These are phyloP conservation scores for Candida caryicola DNA, from an alignment of 805 yeast genomes.

Conservation along the genomic window DNA sequence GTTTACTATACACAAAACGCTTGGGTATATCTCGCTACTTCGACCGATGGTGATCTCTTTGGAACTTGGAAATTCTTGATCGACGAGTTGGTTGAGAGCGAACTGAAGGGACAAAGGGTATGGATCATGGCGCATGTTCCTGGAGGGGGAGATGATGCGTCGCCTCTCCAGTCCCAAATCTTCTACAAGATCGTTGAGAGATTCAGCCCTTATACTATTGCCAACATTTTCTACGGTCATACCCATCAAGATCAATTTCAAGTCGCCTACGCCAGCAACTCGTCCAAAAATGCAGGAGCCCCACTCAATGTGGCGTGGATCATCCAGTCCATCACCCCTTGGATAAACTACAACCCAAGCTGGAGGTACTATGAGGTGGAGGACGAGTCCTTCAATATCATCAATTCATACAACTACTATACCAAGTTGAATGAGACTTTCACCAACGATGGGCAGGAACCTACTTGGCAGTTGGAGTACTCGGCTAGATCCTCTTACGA, in stretches of 20 bases:
- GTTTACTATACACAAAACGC: conserved; percentile 62
- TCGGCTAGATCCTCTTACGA: conserved; percentile 60
- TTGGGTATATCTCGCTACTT: conserved; percentile 50
- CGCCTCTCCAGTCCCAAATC: conserved; percentile 59
- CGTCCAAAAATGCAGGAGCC: conserved; percentile 30
- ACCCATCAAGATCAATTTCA: conserved; percentile 69
- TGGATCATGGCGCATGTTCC: conserved; percentile 76
- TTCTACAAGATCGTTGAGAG: conserved; percentile 59
- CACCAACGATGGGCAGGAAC: conserved; percentile 51
- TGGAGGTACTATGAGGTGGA: conserved; percentile 75
- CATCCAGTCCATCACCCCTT: conserved; percentile 65
- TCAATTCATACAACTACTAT: conserved; percentile 59
- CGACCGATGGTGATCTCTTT: conserved; percentile 55
- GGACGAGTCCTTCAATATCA: conserved; percentile 53
- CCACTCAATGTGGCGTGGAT: conserved; percentile 59
- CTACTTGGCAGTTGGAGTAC: conserved; percentile 62
- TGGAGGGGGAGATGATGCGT: conserved; percentile 47
- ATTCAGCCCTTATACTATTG: conserved; percentile 66
- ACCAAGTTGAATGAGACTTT: conserved; percentile 59
- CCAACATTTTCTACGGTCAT: conserved; percentile 69
- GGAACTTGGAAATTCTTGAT: conserved; percentile 62
- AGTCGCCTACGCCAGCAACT: conserved; percentile 49
- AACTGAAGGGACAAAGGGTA: conserved; percentile 55
- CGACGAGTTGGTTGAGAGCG: conserved; percentile 61
- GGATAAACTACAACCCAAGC: conserved; percentile 58